phyloP scores from a whole-genome alignment of 208 protist species.

The Leishmania gerbilli region DNA sequence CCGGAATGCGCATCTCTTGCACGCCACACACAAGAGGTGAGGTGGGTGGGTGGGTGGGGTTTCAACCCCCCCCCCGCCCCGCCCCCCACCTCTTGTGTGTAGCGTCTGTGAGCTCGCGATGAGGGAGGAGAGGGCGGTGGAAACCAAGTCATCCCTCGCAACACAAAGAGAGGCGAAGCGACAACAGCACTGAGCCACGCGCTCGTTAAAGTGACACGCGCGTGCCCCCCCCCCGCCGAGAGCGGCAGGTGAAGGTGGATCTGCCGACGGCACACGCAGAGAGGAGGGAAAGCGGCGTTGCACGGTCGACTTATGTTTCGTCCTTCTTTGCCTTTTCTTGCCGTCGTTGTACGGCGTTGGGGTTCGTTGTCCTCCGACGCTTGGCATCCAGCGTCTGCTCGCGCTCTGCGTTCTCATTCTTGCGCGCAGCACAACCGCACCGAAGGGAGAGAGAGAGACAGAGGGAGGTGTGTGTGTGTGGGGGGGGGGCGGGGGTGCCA shows the following conservation, averaged over 20 bases:
- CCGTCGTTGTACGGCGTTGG: background rate
- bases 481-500: too few species aligned
- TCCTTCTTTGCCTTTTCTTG: background rate
- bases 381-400: background rate
- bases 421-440: background rate
- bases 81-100: background rate
- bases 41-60: too few species aligned
- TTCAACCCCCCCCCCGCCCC: too few species aligned
- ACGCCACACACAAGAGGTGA: background rate
- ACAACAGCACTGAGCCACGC: background rate
- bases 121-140: background rate
- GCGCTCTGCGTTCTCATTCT: background rate
- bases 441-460: background rate
- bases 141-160: background rate
- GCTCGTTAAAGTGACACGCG: background rate
- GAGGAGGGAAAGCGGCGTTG: background rate
- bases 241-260: background rate
- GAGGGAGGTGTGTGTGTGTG: background rate
- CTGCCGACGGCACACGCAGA: background rate
- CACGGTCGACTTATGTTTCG: too few species aligned
- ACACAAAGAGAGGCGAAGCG: slow-evolving; percentile 17
- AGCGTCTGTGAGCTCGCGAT: background rate
- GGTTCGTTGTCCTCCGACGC: background rate
- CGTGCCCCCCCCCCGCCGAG: background rate
- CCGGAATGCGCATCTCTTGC: background rate